Conservation (phyloP, 495 filamentous ascomycete genomes). For the Penicillium canescens region DNA sequence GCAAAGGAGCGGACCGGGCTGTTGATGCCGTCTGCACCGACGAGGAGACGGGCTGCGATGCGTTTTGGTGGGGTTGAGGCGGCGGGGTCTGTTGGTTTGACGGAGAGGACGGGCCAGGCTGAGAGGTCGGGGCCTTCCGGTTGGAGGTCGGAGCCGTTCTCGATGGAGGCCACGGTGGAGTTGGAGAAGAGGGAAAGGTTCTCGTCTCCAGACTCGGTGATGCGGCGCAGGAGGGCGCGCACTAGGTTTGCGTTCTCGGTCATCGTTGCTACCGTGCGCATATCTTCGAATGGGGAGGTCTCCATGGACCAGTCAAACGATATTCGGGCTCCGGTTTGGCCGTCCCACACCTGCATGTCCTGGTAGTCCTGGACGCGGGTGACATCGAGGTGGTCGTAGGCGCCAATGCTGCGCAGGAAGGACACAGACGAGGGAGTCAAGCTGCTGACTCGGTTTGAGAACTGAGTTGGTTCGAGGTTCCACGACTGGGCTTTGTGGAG, state of each 20-base stretch:
- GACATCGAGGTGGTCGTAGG: conserved; percentile 73
- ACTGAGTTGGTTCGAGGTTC: conserved; percentile 65
- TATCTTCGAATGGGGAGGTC: conserved; percentile 45
- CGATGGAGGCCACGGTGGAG: conserved; percentile 73
- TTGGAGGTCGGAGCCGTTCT: conserved; percentile 61
- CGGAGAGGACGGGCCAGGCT: conserved; percentile 80
- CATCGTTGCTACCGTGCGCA: conserved; percentile 85
- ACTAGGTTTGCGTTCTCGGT: conserved; percentile 90
- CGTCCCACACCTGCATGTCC: conserved; percentile 97
- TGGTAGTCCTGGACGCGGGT: conserved; percentile 82
- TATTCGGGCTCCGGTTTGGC: conserved; percentile 80
- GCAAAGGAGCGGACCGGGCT: conserved; percentile 91
- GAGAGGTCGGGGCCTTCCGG: conserved; percentile 71
- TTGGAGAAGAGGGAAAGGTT: conserved; percentile 69
- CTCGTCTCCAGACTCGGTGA: conserved; percentile 64
- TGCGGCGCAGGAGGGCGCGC: conserved; percentile 66
- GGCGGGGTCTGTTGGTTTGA: conserved; percentile 45
- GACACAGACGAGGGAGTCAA: conserved; percentile 80
- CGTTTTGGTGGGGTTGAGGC: conserved; percentile 39
- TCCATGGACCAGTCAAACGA: conserved; percentile 76
- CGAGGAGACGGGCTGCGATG: conserved; percentile 77
- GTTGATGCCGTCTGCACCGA: conserved; percentile 93
- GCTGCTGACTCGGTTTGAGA: conserved; percentile 92
- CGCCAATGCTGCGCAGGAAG: conserved; percentile 76
- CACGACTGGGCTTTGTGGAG: conserved; percentile 64